Base-by-base conservation (phyloP, 495 filamentous ascomycete species). In the Thermochaetoides thermophila region DNA sequence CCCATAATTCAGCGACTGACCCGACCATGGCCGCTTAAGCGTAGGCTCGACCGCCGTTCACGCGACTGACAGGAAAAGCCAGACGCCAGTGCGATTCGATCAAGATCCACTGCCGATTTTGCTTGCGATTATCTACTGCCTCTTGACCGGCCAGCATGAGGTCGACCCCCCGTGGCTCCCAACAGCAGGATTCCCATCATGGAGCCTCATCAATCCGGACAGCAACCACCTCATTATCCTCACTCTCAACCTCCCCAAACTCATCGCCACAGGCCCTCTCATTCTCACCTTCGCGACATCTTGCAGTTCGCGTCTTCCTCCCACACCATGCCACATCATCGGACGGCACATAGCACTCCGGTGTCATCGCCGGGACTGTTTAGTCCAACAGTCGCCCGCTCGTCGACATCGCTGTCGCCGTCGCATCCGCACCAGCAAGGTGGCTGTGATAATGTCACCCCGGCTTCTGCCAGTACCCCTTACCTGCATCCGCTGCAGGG, bases 321-420 rank as follows among this genome's bases (percentile, higher is more conserved):
- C 11, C 21, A 24, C 6, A 24, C 6, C 11, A 24, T 6, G 6
- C 21, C 6, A 11, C 21, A 24, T 6, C 54, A 43, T 37, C 50
- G 63, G 33, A 79, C 73, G 0, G 68, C 69, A 20, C 73, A 61
- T 29, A 81, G 76, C 48, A 82, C 76, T 1, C 76, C 77, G 9
- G 48, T 73, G 8, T 75, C 75, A 24, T 78, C 74, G 37, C 76
- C 76, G 1, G 75, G 77, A 4, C 64, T 82, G 7, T 81, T 78
- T 50, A 71, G 61, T 40, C 66, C 71, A 29, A n/a, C n/a, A 51
- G 49, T 39, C 59, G 35, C 42, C 49, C 37, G 52, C 68, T 45
- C 48, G 51, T 32, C 22, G 49, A 48, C 55, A 55, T 53, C n/a
- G n/a, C n/a, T n/a, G n/a, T n/a, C n/a, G n/a, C n/a, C n/a, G 47